Evolutionary conservation across 495 filamentous ascomycete species (phyloP), one percentile per base, ranked within the genome.

Genomic region (Xylaria castorea): DNA sequence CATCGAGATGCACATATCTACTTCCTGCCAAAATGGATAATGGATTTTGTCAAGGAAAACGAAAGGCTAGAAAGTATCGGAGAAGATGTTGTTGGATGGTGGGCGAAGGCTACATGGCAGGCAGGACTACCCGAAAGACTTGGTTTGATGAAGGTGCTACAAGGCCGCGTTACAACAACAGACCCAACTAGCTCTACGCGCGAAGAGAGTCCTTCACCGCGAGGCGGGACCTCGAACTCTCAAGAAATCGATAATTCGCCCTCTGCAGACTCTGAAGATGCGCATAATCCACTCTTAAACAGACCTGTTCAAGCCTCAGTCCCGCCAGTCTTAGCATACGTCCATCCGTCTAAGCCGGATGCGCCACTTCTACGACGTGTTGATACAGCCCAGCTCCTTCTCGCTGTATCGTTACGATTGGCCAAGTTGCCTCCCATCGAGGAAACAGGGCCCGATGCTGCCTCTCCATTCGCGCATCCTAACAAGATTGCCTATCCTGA

Each of bases 91-190:
- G 81, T 99, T 22, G 95, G 95, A 16, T 97, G 92, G 91, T 97
- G 94, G 95, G 94, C 94, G 16, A 98, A 98, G 79, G 87, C 94
- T 1, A 89, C 87, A 44, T 99, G 96, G 96, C 95, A 98, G 81
- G 84, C 88, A 30, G 92, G 93, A 0, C 83, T 98, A 0, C 89
- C 86, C 1, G 87, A 90, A 22, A 98, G 97, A 80, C 86, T 98
- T 9, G 87, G 89, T 3, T 81, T 98, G 38, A 81, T 85, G 51
- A 85, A 92, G 50, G 87, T 96, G 48, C 85, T 97, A 64, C 80
- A 84, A 44, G 78, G 78, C 42, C 71, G 66, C 25, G 48, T 72
- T 78, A 36, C 74, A 58, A 16, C 55, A 71, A 42, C 53, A 42
- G 61, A 74, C 63, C 22, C 42, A 42, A 51, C 73, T 22, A 58